Evolutionary conservation across 805 yeast species (phyloP), one percentile per base, ranked within the genome.

Genomic region (Isabelozyma gotoi): DNA sequence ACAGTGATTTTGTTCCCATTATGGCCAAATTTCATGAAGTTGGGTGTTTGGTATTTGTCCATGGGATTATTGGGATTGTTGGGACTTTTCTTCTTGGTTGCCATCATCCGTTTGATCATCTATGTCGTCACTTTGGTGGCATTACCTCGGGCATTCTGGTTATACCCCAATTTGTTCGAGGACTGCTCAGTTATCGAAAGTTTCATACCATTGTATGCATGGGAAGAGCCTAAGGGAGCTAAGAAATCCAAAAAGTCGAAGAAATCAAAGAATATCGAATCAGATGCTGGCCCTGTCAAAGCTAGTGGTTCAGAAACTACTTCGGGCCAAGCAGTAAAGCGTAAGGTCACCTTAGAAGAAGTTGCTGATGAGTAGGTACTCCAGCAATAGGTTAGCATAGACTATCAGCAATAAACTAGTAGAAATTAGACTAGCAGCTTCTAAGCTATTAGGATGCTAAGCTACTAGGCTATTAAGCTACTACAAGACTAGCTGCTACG

Each of bases 181-280:
- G 99, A 94, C 60, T 91, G 95, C 55, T 96, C 97, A 18, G 85
- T 94, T 50, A 59, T 92, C 47, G 98, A 92, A 46, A 86, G 96
- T 72, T 94, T 94, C 72, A 76, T 76, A 51, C 99, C 99, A 3
- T 52, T 84, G n/a, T 94, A 86, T 59, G 94, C 82, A 3, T 90
- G 90, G 87, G 88, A 84, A 51, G 85, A 61, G 39, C 67, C 71
- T 12, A 62, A 68, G 49, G 59, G 55, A 47, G 41, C 45, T 33
- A 58, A 61, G 51, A 59, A 59, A 48, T 38, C 47, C 36, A 58
- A 57, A 48, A 24, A 17, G 6, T 20, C 19, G 12, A 53, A 54
- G 43, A 44, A 47, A 41, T 33, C 38, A 20, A 50, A 42, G n/a
- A 40, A 32, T 12, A 37, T n/a, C n/a, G n/a, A n/a, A n/a, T n/a